Evolutionary conservation across 805 yeast genomes (phyloP).

Genomic region (Yamadazyma philogaea): DNA sequence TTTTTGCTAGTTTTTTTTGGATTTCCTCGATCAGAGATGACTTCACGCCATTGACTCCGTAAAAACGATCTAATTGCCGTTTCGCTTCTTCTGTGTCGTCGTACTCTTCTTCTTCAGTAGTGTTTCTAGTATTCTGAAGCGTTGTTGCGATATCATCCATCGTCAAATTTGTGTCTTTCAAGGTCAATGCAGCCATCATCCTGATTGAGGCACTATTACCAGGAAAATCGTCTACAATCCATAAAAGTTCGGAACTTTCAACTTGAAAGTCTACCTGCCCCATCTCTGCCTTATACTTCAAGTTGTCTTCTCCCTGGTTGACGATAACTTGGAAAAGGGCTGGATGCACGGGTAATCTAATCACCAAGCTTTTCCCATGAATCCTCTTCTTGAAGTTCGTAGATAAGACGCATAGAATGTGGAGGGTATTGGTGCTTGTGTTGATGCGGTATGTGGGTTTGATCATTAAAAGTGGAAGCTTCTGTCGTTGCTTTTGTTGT

Average conservation of each 20-base stretch:
- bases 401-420: conserved; percentile 32
- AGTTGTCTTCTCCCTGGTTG: conserved; percentile 31
- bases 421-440: conserved; percentile 23
- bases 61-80: conserved; percentile 28
- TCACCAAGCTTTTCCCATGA: conserved; percentile 28
- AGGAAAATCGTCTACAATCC: conserved; percentile 67
- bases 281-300: conserved; percentile 65
- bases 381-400: conserved; percentile 35
- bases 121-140: background rate
- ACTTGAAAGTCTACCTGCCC: conserved; percentile 74
- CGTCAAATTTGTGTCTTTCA: conserved; percentile 16
- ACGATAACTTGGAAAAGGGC: conserved; percentile 22
- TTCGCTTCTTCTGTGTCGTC: conserved; percentile 26
- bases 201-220: conserved; percentile 51
- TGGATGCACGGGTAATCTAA: conserved; percentile 35
- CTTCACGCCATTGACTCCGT: conserved; percentile 37
- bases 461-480: conserved; percentile 44
- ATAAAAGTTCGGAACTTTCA: conserved; percentile 63
- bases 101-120: conserved; percentile 4
- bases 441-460: conserved; percentile 33
- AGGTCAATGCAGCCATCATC: conserved; percentile 52
- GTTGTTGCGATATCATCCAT: background rate
- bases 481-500: conserved; percentile 33
- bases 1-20: conserved; percentile 12
- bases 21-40: conserved; percentile 25